Base-by-base conservation (phyloP, 139 green algal species). In the Tetradesmus obliquus region DNA sequence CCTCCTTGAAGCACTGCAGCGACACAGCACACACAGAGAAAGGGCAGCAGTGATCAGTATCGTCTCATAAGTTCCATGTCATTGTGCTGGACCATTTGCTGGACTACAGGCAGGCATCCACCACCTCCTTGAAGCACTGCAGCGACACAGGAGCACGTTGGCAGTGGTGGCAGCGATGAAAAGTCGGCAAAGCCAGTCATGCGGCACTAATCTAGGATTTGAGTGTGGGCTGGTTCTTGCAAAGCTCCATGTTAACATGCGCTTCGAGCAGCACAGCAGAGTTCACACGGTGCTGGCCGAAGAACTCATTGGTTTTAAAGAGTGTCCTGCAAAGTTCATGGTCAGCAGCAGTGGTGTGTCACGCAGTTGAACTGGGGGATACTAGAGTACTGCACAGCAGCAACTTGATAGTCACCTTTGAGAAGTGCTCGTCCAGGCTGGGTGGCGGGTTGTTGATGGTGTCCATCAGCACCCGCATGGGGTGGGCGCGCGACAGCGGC, bases 401-500 rank as follows among this genome's bases (percentile, higher is more conserved):
- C 60, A 72, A 10, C 60, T 72, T 72, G 60, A 13, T 0, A 19
- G 60, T 3, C 74, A 82, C 74, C 74, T 82, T 87, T 87, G 54
- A 53, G 19, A 69, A 87, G 82, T 62, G 82, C 5, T 24, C 20
- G 82, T 87, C 55, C 45, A 87, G 53, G 82, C 82, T 87, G 53
- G 97, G 97, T 55, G 97, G 96, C 62, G 96, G 96, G 93, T 98
- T 97, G 92, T 99, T 53, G n/a, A 91, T 15, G 10, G 93, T 97
- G 95, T 97, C 97, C 53, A 96, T 89, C 69, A 96, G 45, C 17
- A 94, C 97, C 94, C 99, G 99, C 96, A 99, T 98, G 57, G 98
- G 98, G 13, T 98, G 97, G 60, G 97, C 96, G 79, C 97, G 97
- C 8, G 98, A 97, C 93, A 99, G 99, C 69, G 98, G 98, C 32